Evolutionary conservation across 768 basidiomycete species (phyloP), one percentile per base, ranked within the genome.

Genomic region (Porpolomopsis calyptriformis): DNA sequence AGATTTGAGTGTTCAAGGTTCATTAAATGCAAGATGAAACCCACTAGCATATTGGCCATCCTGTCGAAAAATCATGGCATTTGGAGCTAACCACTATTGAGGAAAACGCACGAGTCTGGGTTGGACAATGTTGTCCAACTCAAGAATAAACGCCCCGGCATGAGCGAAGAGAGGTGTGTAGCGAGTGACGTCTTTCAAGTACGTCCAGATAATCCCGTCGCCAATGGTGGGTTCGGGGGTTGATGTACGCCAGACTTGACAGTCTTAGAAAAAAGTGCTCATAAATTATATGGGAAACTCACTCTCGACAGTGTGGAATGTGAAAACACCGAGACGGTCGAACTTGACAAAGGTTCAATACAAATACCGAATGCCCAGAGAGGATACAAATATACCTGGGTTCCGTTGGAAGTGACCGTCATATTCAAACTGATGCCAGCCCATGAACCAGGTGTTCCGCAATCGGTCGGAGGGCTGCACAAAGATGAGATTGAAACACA

Each of bases 291-390:
- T 16, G 26, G 23, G 23, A 19, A 14, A 57, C 77, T 49, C 54
- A 83, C 81, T 84, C 60, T 87, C 85, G 5, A 83, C 82, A 54
- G 85, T 79, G 25, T 84, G 77, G 57, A 86, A 80, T 4, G 81
- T 82, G 53, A 89, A 82, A 12, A 78, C 73, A 1, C 74, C 82
- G 4, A 85, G 67, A 11, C 84, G 74, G 55, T 85, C 83, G 48
- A 74, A 85, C 57, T 43, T 29, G n/a, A 16, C 4, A 12, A 27
- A 11, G 16, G 14, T 14, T 29, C 14, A 43, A 9, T 3, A 43
- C 8, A 4, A 7, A 24, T 8, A 18, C 9, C 14, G 23, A 18
- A 33, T n/a, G 7, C 12, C n/a, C 8, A 8, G 27, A 43, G 20
- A 10, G 3, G 12, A 11, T 11, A 19, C 20, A 6, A 2, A 18